Percentiles rank a stretch among this genome's conserved stretches.
These are phyloP conservation scores for Dactylorhiza incarnata DNA, from an alignment of 106 monocot genomes.

Conservation along the genomic window DNA sequence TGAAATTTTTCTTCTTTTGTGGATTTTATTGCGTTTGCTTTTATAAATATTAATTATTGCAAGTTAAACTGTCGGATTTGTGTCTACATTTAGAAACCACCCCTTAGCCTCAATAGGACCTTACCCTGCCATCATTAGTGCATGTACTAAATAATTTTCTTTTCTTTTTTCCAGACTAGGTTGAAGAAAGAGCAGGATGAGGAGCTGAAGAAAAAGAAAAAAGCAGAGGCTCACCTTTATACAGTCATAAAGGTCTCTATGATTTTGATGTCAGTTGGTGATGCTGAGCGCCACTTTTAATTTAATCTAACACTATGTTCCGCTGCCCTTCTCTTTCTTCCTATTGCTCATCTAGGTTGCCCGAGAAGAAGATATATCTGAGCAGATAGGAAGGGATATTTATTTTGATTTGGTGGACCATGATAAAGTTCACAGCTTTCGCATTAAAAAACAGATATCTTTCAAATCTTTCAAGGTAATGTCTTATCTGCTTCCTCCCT, in stretches of 20 bases:
- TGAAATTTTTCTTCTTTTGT: no score
- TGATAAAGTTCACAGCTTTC: conserved; percentile 94
- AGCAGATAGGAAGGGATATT: conserved; percentile 90
- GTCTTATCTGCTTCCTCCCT: neutral
- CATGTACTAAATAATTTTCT: neutral
- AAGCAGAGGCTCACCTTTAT: conserved; percentile 97
- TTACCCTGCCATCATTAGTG: no score
- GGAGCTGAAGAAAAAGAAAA: conserved; percentile 97
- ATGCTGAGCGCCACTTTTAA: neutral
- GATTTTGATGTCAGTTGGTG: neutral
- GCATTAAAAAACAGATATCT: conserved; percentile 83
- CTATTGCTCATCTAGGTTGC: conserved; percentile 61
- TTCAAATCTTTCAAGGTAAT: conserved; percentile 89
- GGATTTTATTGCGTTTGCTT: no score
- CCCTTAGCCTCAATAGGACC: no score
- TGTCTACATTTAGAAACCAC: no score
- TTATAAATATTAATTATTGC: no score
- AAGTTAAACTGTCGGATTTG: no score
- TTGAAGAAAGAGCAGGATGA: conserved; percentile 99
- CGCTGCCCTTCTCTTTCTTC: neutral
- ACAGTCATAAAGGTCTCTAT: conserved; percentile 84
- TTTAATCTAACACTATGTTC: neutral
- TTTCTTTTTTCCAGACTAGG: conserved; percentile 49
- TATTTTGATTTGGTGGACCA: conserved; percentile 98
- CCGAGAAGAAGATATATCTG: conserved; percentile 68